Evolutionary conservation across 208 protist genomes (phyloP).

Genomic region (Wallacemonas sp.): DNA sequence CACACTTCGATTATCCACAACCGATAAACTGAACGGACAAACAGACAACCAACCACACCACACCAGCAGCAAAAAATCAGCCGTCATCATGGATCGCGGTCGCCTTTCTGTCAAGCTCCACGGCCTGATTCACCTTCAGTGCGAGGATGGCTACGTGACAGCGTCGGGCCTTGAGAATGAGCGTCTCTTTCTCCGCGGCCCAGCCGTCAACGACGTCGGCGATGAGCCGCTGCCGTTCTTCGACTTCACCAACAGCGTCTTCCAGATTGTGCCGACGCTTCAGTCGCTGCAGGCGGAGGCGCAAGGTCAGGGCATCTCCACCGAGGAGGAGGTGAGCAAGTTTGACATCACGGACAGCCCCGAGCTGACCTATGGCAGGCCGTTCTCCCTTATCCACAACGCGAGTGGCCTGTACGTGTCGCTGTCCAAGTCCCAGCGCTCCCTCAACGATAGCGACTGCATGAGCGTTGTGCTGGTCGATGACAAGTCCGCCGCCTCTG

Average conservation of each 20-base stretch:
- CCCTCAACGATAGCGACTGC: conserved; percentile 64
- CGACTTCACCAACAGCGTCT: conserved; percentile 55
- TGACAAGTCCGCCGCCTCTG: conserved; percentile 32
- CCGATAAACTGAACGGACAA: conserved; percentile 10
- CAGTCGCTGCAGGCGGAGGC: conserved; percentile 20
- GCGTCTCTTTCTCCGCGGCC: conserved; percentile 47
- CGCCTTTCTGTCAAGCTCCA: conserved; percentile 52
- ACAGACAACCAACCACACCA: not conserved
- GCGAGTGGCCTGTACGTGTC: conserved; percentile 62
- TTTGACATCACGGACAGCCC: conserved; percentile 33
- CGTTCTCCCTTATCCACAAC: conserved; percentile 62
- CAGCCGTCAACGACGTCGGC: conserved; percentile 32
- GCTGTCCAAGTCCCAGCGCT: conserved; percentile 51
- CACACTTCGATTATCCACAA: not conserved
- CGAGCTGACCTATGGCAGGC: conserved; percentile 67
- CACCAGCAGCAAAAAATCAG: not conserved
- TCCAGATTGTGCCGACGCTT: conserved; percentile 47
- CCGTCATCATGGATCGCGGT: conserved; percentile 60
- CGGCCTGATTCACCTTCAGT: conserved; percentile 61
- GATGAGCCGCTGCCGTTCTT: conserved; percentile 57
- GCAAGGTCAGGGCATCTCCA: not conserved
- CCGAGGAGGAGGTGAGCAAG: conserved; percentile 17
- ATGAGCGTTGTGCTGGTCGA: conserved; percentile 57
- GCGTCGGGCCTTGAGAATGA: conserved; percentile 47
- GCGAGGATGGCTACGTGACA: conserved; percentile 66